A percentile compares a stretch with the other conserved stretches of the same genome.
Evolutionary conservation across 257 asterid species (phyloP).

Genomic region (Plantago major): DNA sequence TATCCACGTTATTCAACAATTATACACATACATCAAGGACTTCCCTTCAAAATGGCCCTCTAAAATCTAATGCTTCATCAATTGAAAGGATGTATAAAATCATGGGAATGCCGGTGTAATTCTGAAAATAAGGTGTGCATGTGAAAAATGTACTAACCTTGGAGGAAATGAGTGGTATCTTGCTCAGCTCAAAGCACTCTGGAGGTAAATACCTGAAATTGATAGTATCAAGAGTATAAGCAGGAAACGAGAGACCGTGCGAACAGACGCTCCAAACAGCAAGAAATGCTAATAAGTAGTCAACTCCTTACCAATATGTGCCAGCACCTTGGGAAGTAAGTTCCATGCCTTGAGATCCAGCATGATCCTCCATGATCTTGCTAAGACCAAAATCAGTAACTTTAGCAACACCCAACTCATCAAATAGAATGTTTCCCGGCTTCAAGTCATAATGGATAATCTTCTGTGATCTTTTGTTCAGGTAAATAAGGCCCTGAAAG

Average conservation of each 20-base stretch:
- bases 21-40: not conserved
- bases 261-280: not conserved
- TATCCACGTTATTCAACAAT: not conserved
- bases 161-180: constrained; percentile 93
- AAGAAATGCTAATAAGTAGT: constrained; percentile 5
- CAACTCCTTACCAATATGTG: constrained; percentile 83
- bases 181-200: constrained; percentile 96
- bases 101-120: too few species aligned
- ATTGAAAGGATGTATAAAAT: too few species aligned
- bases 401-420: constrained; percentile 82
- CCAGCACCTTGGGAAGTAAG: constrained; percentile 99
- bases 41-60: not conserved
- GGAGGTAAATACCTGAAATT: constrained; percentile 93
- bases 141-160: constrained; percentile 48
- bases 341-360: constrained; percentile 99
- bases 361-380: constrained; percentile 96
- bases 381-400: constrained; percentile 99
- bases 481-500: constrained; percentile 91
- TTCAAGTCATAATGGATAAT: constrained; percentile 96
- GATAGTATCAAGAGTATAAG: not conserved
- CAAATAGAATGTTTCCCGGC: constrained; percentile 97
- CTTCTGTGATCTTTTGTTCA: constrained; percentile 84
- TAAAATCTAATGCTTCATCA: too few species aligned
- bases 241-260: not conserved
- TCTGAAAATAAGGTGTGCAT: too few species aligned